These are phyloP conservation scores for Agrostemma githago DNA, from an alignment of 148 eudicot genomes.

Conservation along the genomic window DNA sequence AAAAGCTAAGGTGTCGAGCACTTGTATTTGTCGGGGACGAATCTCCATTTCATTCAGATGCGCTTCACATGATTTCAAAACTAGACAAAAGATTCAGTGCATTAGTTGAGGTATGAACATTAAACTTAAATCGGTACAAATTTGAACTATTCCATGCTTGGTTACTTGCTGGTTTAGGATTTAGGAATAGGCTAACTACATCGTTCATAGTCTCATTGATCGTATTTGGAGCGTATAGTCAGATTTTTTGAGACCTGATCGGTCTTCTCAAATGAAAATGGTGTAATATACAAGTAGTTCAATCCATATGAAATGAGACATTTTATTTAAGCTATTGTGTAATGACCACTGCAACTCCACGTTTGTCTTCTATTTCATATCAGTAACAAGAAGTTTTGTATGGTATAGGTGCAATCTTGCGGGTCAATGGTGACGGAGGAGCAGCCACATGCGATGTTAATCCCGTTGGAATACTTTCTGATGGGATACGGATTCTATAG, in stretches of 20 bases:
- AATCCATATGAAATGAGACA: background rate
- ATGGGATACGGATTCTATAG: constrained; percentile 83
- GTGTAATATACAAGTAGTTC: background rate
- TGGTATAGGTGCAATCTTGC: constrained; percentile 71
- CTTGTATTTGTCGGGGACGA: constrained; percentile 88
- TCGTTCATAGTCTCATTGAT: too few species aligned
- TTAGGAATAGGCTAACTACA: too few species aligned
- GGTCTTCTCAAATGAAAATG: background rate
- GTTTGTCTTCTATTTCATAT: too few species aligned
- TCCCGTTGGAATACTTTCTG: constrained; percentile 83
- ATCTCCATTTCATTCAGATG: constrained; percentile 87
- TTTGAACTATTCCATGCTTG: too few species aligned
- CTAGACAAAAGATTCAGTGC: constrained; percentile 90
- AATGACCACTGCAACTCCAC: background rate
- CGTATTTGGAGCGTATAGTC: too few species aligned
- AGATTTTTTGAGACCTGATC: too few species aligned
- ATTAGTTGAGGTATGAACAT: constrained; percentile 75
- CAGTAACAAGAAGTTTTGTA: background rate
- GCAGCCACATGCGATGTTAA: constrained; percentile 93
- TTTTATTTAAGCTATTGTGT: background rate
- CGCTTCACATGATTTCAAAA: constrained; percentile 80
- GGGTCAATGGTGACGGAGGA: constrained; percentile 99
- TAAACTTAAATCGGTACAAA: background rate
- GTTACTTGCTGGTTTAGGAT: too few species aligned
- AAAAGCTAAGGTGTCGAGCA: constrained; percentile 76